A percentile compares a stretch with the other conserved stretches of the same genome.
phyloP scores from a whole-genome alignment of 1,139 yeast genomes.

The Protomyces macrosporus region DNA sequence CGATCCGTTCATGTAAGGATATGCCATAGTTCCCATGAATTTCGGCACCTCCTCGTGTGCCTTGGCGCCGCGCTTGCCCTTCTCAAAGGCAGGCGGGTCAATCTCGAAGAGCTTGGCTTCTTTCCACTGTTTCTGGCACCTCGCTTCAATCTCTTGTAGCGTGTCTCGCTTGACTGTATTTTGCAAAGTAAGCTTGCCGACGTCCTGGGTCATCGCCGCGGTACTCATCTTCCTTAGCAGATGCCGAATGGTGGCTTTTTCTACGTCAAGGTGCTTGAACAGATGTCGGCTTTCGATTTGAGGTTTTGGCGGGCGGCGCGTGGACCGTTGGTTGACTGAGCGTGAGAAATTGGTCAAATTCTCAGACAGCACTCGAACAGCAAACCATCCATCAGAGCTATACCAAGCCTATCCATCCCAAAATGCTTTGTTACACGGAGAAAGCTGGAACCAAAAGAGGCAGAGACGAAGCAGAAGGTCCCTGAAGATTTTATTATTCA shows the following conservation, averaged over 20 bases:
- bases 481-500: slow-evolving; percentile 22
- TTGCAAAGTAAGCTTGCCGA: slow-evolving; percentile 18
- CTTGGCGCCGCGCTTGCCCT: slow-evolving; percentile 43
- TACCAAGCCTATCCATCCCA: no score
- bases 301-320: no score
- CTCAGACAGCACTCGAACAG: no score
- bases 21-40: slow-evolving; percentile 90
- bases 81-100: slow-evolving; percentile 68
- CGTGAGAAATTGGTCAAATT: no score
- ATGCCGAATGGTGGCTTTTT: background rate
- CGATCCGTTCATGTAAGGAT: slow-evolving; percentile 98
- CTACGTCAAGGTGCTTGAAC: no score
- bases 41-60: slow-evolving; percentile 78
- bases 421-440: no score
- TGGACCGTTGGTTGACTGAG: no score
- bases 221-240: slow-evolving; percentile 12
- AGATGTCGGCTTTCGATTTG: no score
- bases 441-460: no score
- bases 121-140: slow-evolving; percentile 81
- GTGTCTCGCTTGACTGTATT: slow-evolving; percentile 61
- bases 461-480: background rate
- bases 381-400: no score
- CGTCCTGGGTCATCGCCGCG: slow-evolving; percentile 7
- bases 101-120: slow-evolving; percentile 79
- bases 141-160: slow-evolving; percentile 80